Percentiles rank a stretch among this genome's conserved stretches.
These are phyloP conservation scores for Fraxinus nigra DNA, from an alignment of 305 asterid genomes.

Conservation along the genomic window DNA sequence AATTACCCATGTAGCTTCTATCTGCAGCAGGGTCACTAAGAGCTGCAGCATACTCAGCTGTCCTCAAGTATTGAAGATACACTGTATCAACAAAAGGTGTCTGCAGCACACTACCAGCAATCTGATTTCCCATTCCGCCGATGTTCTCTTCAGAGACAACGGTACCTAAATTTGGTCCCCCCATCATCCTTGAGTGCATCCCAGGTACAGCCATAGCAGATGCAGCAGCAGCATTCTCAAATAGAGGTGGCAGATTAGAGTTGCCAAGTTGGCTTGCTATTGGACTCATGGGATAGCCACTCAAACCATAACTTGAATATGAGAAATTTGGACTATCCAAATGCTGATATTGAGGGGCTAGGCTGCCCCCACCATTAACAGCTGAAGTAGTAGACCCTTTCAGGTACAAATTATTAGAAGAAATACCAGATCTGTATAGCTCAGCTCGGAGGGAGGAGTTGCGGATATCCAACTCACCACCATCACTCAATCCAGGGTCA, in stretches of 20 bases:
- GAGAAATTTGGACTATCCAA: constrained; percentile 75
- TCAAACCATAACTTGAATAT: constrained; percentile 48
- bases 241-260: constrained; percentile 79
- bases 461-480: constrained; percentile 40
- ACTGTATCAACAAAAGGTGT: constrained; percentile 66
- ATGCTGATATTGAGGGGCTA: constrained; percentile 65
- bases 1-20: constrained; percentile 66
- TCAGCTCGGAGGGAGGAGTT: constrained; percentile 43
- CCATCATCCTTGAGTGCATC: constrained; percentile 70
- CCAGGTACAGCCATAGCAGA: constrained; percentile 87
- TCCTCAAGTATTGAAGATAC: constrained; percentile 70
- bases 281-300: constrained; percentile 81
- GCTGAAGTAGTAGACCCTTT: constrained; percentile 56
- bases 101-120: constrained; percentile 51
- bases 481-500: constrained; percentile 39
- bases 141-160: constrained; percentile 59
- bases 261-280: constrained; percentile 66
- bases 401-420: constrained; percentile 48
- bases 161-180: constrained; percentile 60
- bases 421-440: constrained; percentile 45
- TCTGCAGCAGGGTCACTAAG: constrained; percentile 72
- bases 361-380: constrained; percentile 51
- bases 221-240: constrained; percentile 94
- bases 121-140: constrained; percentile 64
- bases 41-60: constrained; percentile 72